A percentile compares a stretch with the other conserved stretches of the same genome.
Evolutionary conservation across 139 green algal genomes (phyloP).

Genomic region (Auxenochlorella pyrenoidosa): DNA sequence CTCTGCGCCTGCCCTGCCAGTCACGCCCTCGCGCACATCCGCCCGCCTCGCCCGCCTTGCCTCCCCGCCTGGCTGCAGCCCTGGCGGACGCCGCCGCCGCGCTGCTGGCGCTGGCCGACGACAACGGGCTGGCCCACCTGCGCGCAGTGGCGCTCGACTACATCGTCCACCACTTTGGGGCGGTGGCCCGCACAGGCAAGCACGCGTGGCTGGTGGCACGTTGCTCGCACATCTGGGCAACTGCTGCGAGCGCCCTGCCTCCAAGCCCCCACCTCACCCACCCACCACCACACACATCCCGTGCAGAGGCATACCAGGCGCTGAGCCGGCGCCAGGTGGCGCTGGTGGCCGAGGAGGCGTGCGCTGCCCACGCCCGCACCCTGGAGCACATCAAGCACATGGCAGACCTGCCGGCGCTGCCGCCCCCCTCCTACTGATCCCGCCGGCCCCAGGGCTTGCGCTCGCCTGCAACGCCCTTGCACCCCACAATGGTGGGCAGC

Average conservation of each 20-base stretch:
- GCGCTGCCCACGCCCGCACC: not conserved
- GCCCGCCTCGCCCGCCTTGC: not conserved
- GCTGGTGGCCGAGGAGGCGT: slow-evolving; percentile 54
- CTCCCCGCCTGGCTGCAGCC: slow-evolving; percentile 19
- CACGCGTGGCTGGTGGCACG: not conserved
- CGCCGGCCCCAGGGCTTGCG: too few species aligned
- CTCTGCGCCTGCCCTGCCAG: not conserved
- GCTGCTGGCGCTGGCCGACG: slow-evolving; percentile 65
- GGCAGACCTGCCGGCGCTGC: slow-evolving; percentile 15
- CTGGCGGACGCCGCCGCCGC: slow-evolving; percentile 53
- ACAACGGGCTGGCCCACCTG: slow-evolving; percentile 60
- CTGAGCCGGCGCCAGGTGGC: slow-evolving; percentile 43
- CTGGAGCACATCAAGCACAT: slow-evolving; percentile 12
- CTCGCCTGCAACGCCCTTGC: too few species aligned
- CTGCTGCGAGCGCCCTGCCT: too few species aligned
- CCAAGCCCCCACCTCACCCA: too few species aligned
- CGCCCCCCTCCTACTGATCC: slow-evolving; percentile 27
- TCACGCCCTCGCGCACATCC: not conserved
- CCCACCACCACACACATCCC: too few species aligned
- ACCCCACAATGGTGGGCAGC: too few species aligned
- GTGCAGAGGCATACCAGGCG: slow-evolving; percentile 22
- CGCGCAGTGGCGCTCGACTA: slow-evolving; percentile 59
- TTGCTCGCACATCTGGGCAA: not conserved
- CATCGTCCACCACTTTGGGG: slow-evolving; percentile 41
- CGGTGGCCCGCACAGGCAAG: not conserved